Conservation (phyloP, 2,329 filamentous ascomycete genomes). For the Grosmannia huntii region DNA sequence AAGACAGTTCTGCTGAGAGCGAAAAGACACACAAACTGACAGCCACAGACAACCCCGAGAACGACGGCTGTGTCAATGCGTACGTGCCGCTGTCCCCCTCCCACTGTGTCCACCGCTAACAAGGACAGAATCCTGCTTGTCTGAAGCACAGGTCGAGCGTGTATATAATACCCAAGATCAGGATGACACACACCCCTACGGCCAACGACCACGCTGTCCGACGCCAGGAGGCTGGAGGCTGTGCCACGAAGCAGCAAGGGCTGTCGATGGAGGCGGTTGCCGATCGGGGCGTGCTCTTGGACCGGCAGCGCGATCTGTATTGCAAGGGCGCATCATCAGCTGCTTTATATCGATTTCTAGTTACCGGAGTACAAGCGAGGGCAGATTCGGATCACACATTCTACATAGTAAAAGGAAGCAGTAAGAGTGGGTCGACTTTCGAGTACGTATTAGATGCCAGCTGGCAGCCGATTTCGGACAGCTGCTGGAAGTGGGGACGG, state of each 20-base stretch:
- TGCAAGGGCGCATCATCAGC: not conserved
- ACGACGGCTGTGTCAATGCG: conserved; percentile 14
- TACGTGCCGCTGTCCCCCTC: not conserved
- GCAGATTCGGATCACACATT: not conserved
- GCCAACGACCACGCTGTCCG: not conserved
- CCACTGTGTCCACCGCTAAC: not conserved
- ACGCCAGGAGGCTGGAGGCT: not conserved
- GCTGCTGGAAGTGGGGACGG: not conserved
- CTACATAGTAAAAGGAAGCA: not conserved
- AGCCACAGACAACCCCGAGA: conserved; percentile 13
- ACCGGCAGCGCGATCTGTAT: not conserved
- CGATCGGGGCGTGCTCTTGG: not conserved
- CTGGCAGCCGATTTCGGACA: not conserved
- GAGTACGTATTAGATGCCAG: not conserved
- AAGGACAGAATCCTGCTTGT: conserved; percentile 3
- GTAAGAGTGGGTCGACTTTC: not conserved
- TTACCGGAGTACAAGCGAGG: not conserved
- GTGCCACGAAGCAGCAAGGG: not conserved
- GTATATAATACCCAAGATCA: not conserved
- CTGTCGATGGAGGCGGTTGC: not conserved
- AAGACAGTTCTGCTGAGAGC: too few relatives aligned
- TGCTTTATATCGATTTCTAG: not conserved
- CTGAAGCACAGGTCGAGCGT: not conserved
- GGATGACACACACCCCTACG: not conserved
- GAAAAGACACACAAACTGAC: not conserved